Evolutionary conservation across 805 yeast genomes (phyloP).

Genomic region (Suhomyces prunicola): DNA sequence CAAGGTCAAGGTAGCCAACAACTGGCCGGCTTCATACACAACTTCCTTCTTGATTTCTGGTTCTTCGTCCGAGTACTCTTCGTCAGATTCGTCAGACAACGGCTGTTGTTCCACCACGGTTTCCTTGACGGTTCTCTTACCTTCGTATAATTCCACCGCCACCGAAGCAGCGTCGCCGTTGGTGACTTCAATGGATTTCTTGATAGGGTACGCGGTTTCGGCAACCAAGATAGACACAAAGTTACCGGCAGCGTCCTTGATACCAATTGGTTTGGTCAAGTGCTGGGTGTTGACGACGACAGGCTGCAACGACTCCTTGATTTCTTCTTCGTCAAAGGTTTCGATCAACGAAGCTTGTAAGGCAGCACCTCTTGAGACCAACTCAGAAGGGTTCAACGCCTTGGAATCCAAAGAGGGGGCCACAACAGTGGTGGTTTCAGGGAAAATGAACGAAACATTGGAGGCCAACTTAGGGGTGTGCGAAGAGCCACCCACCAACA

Average conservation of each 20-base stretch:
- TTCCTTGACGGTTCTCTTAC: constrained; percentile 78
- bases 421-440: constrained; percentile 68
- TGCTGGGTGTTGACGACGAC: constrained; percentile 88
- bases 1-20: constrained; percentile 75
- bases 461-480: constrained; percentile 87
- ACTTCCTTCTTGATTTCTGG: constrained; percentile 82
- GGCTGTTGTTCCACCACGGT: constrained; percentile 70
- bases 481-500: constrained; percentile 91
- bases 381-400: constrained; percentile 84
- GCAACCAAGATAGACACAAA: constrained; percentile 72
- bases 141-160: constrained; percentile 75
- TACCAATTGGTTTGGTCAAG: constrained; percentile 77
- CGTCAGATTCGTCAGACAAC: constrained; percentile 50
- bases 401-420: constrained; percentile 78
- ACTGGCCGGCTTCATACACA: constrained; percentile 66
- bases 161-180: constrained; percentile 58
- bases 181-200: constrained; percentile 64
- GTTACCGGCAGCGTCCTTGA: constrained; percentile 67
- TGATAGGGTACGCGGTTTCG: constrained; percentile 89
- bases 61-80: constrained; percentile 66
- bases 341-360: constrained; percentile 88
- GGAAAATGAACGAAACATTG: constrained; percentile 71
- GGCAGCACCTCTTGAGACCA: constrained; percentile 92
- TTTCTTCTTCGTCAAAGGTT: constrained; percentile 78
- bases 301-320: constrained; percentile 76